Conservation (phyloP, 441 rosid genomes). For the Cnidoscolus chayamansa region DNA sequence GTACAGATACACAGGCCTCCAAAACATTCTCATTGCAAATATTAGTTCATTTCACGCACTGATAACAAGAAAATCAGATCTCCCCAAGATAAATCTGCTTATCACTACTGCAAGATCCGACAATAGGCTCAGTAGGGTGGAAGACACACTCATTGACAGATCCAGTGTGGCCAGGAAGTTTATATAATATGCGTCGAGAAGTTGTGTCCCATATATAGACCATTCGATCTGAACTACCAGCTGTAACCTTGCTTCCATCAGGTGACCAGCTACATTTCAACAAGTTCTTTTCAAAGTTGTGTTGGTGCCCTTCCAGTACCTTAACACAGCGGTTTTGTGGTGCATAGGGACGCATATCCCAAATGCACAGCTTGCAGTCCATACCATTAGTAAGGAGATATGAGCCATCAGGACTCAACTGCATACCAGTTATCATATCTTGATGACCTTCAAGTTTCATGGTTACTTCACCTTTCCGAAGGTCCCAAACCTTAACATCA, state of each 20-base stretch:
- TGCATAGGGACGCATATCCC: slow-evolving; percentile 97
- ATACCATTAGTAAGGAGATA: slow-evolving; percentile 89
- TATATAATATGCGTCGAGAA: slow-evolving; percentile 68
- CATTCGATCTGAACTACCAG: slow-evolving; percentile 93
- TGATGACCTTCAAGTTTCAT: slow-evolving; percentile 97
- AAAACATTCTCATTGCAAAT: background rate
- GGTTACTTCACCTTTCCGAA: slow-evolving; percentile 79
- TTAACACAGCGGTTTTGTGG: slow-evolving; percentile 93
- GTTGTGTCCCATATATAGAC: slow-evolving; percentile 95
- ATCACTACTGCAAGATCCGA: slow-evolving; percentile 91
- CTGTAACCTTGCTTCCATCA: slow-evolving; percentile 91
- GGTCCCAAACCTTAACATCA: slow-evolving; percentile 82
- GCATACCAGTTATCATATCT: slow-evolving; percentile 89
- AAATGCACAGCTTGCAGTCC: slow-evolving; percentile 88
- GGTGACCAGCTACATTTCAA: slow-evolving; percentile 88
- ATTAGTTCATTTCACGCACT: background rate
- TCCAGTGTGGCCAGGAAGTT: slow-evolving; percentile 92
- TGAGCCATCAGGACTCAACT: slow-evolving; percentile 90
- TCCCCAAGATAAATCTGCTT: slow-evolving; percentile 86
- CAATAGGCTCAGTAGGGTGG: slow-evolving; percentile 75
- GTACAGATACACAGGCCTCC: background rate
- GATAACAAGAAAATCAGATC: slow-evolving; percentile 41
- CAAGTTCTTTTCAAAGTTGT: slow-evolving; percentile 88
- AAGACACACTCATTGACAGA: slow-evolving; percentile 80
- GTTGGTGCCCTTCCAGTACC: slow-evolving; percentile 86